Evolutionary conservation across 768 basidiomycete genomes (phyloP).

Genomic region (Hydnomerulius pinastri): DNA sequence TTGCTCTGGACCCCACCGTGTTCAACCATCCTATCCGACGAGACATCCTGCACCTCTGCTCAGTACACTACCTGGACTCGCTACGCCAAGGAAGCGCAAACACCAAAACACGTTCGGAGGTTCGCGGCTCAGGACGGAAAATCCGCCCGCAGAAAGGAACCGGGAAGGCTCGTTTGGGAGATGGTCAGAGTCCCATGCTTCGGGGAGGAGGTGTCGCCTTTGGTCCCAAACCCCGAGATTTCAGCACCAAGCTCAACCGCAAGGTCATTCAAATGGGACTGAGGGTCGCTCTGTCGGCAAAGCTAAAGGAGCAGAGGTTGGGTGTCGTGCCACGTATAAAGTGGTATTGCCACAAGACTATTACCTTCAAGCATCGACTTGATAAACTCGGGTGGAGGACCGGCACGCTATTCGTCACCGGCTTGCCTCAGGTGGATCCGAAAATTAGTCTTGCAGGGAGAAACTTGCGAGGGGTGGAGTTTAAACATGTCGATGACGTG

Average conservation of each 20-base stretch:
- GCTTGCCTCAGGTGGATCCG: conserved; percentile 52
- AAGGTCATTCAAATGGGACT: conserved; percentile 94
- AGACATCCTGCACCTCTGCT: conserved; percentile 92
- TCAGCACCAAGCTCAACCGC: conserved; percentile 87
- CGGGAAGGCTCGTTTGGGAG: conserved; percentile 88
- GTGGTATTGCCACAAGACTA: conserved; percentile 77
- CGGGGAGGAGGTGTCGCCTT: conserved; percentile 92
- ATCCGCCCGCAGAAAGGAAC: conserved; percentile 90
- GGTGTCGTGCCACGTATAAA: conserved; percentile 73
- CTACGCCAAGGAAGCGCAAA: conserved; percentile 90
- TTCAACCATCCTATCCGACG: conserved; percentile 88
- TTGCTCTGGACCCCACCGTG: conserved; percentile 74
- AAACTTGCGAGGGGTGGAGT: conserved; percentile 72
- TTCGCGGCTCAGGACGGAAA: conserved; percentile 86
- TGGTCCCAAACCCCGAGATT: conserved; percentile 89
- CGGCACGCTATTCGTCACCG: conserved; percentile 73
- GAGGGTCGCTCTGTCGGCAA: conserved; percentile 84
- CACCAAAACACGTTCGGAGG: conserved; percentile 91
- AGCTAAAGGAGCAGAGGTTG: conserved; percentile 72
- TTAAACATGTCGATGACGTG: conserved; percentile 64
- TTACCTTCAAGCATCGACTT: conserved; percentile 61
- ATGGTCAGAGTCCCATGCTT: conserved; percentile 82
- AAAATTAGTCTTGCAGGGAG: conserved; percentile 61
- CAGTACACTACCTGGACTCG: conserved; percentile 83
- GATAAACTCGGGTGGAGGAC: conserved; percentile 66